phyloP scores from a whole-genome alignment of 495 filamentous ascomycete genomes.

The Penicillium pancosmium region DNA sequence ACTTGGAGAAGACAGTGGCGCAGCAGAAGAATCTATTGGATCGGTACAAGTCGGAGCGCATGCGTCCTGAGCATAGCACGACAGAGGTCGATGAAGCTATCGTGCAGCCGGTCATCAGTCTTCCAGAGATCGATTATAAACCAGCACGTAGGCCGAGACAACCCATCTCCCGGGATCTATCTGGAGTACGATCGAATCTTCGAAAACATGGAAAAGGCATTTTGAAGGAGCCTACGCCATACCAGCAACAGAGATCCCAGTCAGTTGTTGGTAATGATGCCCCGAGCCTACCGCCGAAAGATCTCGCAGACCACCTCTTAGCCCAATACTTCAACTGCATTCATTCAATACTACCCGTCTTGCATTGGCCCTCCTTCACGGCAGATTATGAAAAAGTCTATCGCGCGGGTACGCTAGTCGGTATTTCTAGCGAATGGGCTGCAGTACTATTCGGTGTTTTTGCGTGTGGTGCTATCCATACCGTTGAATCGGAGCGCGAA shows the following conservation, averaged over 20 bases:
- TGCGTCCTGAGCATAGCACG: slow-evolving; percentile 10
- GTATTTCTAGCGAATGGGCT: slow-evolving; percentile 72
- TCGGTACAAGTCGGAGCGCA: slow-evolving; percentile 38
- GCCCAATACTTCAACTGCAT: slow-evolving; percentile 73
- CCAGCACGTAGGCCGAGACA: slow-evolving; percentile 63
- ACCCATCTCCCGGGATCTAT: slow-evolving; percentile 65
- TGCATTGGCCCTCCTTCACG: slow-evolving; percentile 88
- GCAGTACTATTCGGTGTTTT: slow-evolving; percentile 84
- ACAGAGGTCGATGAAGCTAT: slow-evolving; percentile 66
- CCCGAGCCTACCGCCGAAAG: slow-evolving; percentile 70
- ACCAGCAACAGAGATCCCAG: slow-evolving; percentile 58
- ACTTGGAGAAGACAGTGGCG: slow-evolving; percentile 88
- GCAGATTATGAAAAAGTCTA: slow-evolving; percentile 79
- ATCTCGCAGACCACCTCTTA: slow-evolving; percentile 74
- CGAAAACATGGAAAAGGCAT: slow-evolving; percentile 75
- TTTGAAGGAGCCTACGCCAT: slow-evolving; percentile 77
- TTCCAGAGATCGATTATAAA: slow-evolving; percentile 71
- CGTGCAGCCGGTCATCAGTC: slow-evolving; percentile 62
- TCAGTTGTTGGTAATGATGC: slow-evolving; percentile 55
- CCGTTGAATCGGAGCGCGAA: slow-evolving; percentile 57
- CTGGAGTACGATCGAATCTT: slow-evolving; percentile 71
- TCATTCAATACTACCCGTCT: slow-evolving; percentile 78
- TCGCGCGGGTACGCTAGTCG: slow-evolving; percentile 61
- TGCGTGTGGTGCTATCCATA: slow-evolving; percentile 82
- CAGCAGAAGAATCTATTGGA: slow-evolving; percentile 71